Evolutionary conservation across 2,329 filamentous ascomycete genomes (phyloP), one percentile per base, ranked within the genome.

Genomic region (Huntiella savannae): DNA sequence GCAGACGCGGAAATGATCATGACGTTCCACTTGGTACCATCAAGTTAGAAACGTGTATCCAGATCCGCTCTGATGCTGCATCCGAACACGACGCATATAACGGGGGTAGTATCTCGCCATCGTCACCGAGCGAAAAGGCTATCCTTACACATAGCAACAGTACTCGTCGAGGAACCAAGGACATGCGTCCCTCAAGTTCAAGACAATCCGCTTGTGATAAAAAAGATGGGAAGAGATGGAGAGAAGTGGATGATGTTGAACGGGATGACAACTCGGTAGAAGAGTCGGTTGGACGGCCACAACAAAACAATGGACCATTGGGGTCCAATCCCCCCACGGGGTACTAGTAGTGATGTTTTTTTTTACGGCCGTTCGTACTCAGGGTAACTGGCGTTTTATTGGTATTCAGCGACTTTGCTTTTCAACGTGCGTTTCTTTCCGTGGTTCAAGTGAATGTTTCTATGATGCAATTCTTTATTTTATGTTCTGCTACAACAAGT

Each of bases 261-360:
- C 22, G 11, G 5, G 19, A 49, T 32, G 35, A 33, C 5, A 32
- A 37, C 12, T 49, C 48, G 10, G 34, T 49, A 8, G 35, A 44
- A 5, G 48, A 47, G 6, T 37, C 40, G 33, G 36, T 33, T 15
- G 32, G 37, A 13, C 48, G 15, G 13, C 48, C 40, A 36, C 44
- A 46, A n/a, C 35, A 49, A 12, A 40, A 44, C 35, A 46, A 35
- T 34, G 40, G 48, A 3, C 48, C 48, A 10, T 38, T 49, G 16
- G 48, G 48, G 12, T 47, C 48, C 19, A 40, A 49, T 15, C 40
- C 48, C 5, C 40, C 40, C n/a, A 39, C 38, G 12, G 41, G 38
- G 17, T 49, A 38, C 33, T 46, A 17, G 37, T 17, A 17, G 22
- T 17, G 5, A n/a, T 22, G 36, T 28, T 28, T 28, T 16, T 16